Percentiles rank a stretch among this genome's conserved stretches.
Conservation (phyloP, 768 basidiomycete species). For the Tylopilus felleus region DNA sequence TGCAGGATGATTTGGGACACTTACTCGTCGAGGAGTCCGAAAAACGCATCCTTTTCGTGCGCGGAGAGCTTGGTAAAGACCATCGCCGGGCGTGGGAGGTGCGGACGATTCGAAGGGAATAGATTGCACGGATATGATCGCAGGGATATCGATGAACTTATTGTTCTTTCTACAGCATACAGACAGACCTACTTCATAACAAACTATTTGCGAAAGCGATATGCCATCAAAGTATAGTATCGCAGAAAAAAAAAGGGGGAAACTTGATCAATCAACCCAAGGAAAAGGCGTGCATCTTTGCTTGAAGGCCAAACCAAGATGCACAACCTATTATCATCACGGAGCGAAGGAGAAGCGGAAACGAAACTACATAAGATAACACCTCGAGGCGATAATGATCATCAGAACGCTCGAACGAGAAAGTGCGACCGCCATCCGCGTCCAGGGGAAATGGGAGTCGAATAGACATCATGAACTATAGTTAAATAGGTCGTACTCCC, state of each 20-base stretch:
- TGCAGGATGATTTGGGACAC: not conserved
- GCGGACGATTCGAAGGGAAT: not conserved
- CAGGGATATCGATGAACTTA: slow-evolving; percentile 9
- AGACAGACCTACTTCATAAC: slow-evolving; percentile 28
- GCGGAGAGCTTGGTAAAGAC: slow-evolving; percentile 65
- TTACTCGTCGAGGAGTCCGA: slow-evolving; percentile 77
- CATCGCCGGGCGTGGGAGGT: slow-evolving; percentile 39
- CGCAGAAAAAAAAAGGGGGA: not conserved
- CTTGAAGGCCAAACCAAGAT: not conserved
- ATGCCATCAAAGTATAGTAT: slow-evolving; percentile 21
- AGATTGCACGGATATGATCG: not conserved
- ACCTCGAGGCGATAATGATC: slow-evolving; percentile 28
- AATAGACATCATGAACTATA: slow-evolving; percentile 43
- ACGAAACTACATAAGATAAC: slow-evolving; percentile 19
- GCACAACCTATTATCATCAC: slow-evolving; percentile 6
- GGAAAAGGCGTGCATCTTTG: not conserved
- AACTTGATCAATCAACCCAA: slow-evolving; percentile 1
- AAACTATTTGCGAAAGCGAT: slow-evolving; percentile 21
- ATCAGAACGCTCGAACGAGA: slow-evolving; percentile 15
- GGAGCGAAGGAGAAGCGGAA: slow-evolving; percentile 2
- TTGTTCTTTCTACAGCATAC: slow-evolving; percentile 30
- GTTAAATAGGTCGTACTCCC: slow-evolving; percentile 58
- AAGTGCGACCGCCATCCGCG: slow-evolving; percentile 18
- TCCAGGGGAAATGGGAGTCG: slow-evolving; percentile 16
- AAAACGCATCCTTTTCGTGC: slow-evolving; percentile 80